These are phyloP conservation scores for Tetradesmus lagerheimii DNA, from an alignment of 139 green algal species.

Conservation along the genomic window DNA sequence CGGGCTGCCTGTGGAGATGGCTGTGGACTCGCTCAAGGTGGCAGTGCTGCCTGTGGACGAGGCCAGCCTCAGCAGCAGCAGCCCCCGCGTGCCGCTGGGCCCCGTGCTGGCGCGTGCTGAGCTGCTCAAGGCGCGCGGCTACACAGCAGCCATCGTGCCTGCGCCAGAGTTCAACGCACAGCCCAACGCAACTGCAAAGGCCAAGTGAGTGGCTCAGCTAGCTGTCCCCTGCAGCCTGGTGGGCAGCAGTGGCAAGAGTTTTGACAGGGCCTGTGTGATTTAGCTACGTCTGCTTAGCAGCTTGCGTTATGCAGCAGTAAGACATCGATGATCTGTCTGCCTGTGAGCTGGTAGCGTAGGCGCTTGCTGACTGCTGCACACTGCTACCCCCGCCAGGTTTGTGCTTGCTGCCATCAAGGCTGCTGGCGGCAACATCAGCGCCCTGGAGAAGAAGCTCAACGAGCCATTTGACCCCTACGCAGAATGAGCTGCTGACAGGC, in stretches of 20 bases:
- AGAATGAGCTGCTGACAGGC: background rate
- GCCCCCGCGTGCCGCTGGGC: conserved; percentile 52
- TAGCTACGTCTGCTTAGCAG: too few species aligned
- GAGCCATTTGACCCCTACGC: conserved; percentile 51
- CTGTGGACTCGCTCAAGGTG: conserved; percentile 52
- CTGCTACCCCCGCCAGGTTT: background rate
- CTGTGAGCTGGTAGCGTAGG: background rate
- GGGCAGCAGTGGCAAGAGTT: too few species aligned
- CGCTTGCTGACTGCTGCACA: background rate
- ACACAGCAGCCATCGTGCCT: conserved; percentile 37
- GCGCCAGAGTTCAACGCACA: conserved; percentile 29
- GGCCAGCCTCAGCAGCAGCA: conserved; percentile 41
- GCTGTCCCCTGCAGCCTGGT: background rate
- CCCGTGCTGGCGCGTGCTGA: conserved; percentile 40
- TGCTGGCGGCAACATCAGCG: conserved; percentile 25
- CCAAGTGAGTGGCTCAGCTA: conserved; percentile 40
- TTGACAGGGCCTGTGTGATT: too few species aligned
- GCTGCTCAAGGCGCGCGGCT: conserved; percentile 59
- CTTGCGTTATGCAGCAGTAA: background rate
- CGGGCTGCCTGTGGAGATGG: conserved; percentile 59
- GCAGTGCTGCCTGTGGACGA: conserved; percentile 55
- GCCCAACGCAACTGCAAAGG: conserved; percentile 47
- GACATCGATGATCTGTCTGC: background rate
- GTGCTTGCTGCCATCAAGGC: conserved; percentile 63
- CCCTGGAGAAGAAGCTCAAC: conserved; percentile 38